These are phyloP conservation scores for Aurinia saxatilis DNA, from an alignment of 345 rosid genomes.

Conservation along the genomic window DNA sequence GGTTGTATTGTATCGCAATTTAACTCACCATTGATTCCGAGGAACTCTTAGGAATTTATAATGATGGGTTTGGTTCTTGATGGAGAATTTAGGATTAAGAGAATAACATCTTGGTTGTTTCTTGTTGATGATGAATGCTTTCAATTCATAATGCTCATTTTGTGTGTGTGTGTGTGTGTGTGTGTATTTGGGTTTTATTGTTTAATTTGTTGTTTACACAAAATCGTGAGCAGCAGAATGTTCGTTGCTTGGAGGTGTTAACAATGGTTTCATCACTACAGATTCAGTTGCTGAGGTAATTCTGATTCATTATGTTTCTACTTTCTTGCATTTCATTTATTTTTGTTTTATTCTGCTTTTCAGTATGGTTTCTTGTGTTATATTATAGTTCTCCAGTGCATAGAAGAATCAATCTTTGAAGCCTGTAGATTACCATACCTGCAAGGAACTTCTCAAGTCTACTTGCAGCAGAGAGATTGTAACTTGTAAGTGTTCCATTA, in stretches of 20 bases:
- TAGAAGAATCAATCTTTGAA: too few species aligned
- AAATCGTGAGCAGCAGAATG: slow-evolving; percentile 24
- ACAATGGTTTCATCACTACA: slow-evolving; percentile 28
- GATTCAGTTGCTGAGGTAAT: too few species aligned
- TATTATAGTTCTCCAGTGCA: too few species aligned
- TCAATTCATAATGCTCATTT: neutral
- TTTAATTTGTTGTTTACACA: neutral
- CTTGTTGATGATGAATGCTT: neutral
- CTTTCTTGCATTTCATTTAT: too few species aligned
- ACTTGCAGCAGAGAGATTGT: too few species aligned
- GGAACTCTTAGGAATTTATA: neutral
- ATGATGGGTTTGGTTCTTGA: neutral
- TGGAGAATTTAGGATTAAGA: too few species aligned
- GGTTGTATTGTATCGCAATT: neutral
- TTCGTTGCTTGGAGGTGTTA: slow-evolving; percentile 43
- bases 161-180: neutral
- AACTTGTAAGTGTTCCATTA: too few species aligned
- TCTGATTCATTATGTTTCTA: too few species aligned
- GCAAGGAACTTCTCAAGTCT: too few species aligned
- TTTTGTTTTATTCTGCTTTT: too few species aligned
- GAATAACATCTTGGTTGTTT: neutral
- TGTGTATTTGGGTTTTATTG: neutral
- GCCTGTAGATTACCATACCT: too few species aligned
- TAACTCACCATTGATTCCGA: neutral
- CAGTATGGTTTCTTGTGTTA: too few species aligned